Evolutionary conservation across 768 basidiomycete genomes (phyloP).

Genomic region (Suillus subluteus): DNA sequence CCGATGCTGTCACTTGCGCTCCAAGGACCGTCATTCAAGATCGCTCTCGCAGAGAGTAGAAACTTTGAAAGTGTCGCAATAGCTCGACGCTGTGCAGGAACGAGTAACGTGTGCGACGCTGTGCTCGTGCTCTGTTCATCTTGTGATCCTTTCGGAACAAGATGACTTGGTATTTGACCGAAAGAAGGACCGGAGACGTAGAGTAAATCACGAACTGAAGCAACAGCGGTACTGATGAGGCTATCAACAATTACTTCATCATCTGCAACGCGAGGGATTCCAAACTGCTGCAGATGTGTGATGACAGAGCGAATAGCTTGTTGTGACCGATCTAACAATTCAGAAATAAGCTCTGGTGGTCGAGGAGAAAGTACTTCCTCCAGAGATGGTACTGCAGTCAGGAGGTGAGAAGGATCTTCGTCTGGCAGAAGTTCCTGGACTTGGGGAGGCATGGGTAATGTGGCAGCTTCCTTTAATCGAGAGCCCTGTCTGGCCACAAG

Average conservation of each 20-base stretch:
- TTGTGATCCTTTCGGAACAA: slow-evolving; percentile 45
- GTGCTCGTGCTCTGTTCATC: slow-evolving; percentile 31
- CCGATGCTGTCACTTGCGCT: slow-evolving; percentile 21
- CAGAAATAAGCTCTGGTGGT: slow-evolving; percentile 57
- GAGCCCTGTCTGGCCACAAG: slow-evolving; percentile 11
- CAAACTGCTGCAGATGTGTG: slow-evolving; percentile 56
- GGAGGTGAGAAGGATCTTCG: background rate
- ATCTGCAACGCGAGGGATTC: slow-evolving; percentile 47
- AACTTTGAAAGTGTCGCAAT: slow-evolving; percentile 88
- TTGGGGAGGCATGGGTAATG: slow-evolving; percentile 13
- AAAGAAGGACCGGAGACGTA: slow-evolving; percentile 63
- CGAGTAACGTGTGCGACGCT: slow-evolving; percentile 58
- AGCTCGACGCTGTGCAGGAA: slow-evolving; percentile 80
- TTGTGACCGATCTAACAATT: slow-evolving; percentile 60
- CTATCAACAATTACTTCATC: slow-evolving; percentile 63
- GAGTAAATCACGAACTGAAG: slow-evolving; percentile 70
- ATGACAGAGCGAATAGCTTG: slow-evolving; percentile 63
- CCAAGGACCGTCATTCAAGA: slow-evolving; percentile 49
- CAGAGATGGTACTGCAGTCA: slow-evolving; percentile 25
- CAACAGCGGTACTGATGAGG: slow-evolving; percentile 60
- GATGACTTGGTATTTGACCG: slow-evolving; percentile 40
- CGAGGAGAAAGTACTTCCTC: slow-evolving; percentile 57
- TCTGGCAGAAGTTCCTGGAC: slow-evolving; percentile 6
- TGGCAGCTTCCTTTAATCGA: slow-evolving; percentile 12
- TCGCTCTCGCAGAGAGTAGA: slow-evolving; percentile 83